Evolutionary conservation across 371 early-diverging fungal species (phyloP), one percentile per base, ranked within the genome.

Genomic region (Actinomortierella ambigua): DNA sequence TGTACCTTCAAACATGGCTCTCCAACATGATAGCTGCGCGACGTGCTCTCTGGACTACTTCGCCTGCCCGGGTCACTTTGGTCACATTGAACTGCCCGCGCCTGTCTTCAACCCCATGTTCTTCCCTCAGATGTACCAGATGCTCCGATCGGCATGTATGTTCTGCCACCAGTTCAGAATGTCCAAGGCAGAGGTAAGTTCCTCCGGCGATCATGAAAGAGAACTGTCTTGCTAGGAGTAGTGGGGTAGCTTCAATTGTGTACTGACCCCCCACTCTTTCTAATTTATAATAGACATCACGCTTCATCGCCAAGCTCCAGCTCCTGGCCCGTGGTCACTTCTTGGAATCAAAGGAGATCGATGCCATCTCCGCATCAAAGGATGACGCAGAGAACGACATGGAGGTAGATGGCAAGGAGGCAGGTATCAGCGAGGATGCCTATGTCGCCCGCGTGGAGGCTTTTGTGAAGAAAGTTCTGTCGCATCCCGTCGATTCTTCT

Each of bases 61-160:
- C 68, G 79, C 83, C 40, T 99, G 99, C 75, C 95, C 97, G 17
- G 99, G 99, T 28, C 99, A 99, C 69, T 99, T 98, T 85, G 99
- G 99, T 41, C 99, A 99, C 77, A 99, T 99, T 57, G 98, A 99
- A 71, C 87, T 99, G 15, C 91, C 96, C 13, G 90, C 91, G 44
- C 98, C 98, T 14, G 95, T 96, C 40, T 95, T 97, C 81, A 97
- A 99, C 80, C 95, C 99, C 34, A 81, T 99, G 84, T 90, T 95
- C 65, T 98, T 97, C 75, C 87, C 88, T 23, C 87, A 93, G 27
- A 78, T 98, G 78, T 91, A 89, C 76, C 90, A 89, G 61, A 69
- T 99, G 47, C 82, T 99, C 9, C 92, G 91, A 61, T 86, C 93
- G 3, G 82, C 85, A 53, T 99, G 99, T 81, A 81, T 89, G 27